Conservation (phyloP, 768 basidiomycete genomes). For the Harrya chromipes region DNA sequence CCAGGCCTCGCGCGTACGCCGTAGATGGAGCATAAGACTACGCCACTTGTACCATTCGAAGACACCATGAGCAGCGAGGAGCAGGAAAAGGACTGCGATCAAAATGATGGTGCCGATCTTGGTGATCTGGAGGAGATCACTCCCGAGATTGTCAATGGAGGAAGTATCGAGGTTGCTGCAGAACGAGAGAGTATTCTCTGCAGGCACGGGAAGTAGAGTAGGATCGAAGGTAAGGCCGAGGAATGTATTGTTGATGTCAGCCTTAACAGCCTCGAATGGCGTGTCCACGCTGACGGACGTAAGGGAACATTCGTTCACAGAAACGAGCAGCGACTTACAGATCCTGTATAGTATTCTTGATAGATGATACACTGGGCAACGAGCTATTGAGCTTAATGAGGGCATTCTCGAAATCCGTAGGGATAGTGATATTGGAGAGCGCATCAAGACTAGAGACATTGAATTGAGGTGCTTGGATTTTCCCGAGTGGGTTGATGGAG, state of each 20-base stretch:
- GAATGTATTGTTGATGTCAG: slow-evolving; percentile 88
- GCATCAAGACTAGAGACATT: slow-evolving; percentile 68
- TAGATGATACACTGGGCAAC: slow-evolving; percentile 71
- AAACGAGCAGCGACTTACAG: slow-evolving; percentile 49
- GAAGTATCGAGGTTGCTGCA: slow-evolving; percentile 79
- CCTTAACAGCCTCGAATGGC: slow-evolving; percentile 85
- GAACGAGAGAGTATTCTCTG: slow-evolving; percentile 63
- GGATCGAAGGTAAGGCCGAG: slow-evolving; percentile 67
- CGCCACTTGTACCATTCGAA: slow-evolving; percentile 92
- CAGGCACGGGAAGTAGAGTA: slow-evolving; percentile 73
- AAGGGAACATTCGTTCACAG: background rate
- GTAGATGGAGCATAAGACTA: slow-evolving; percentile 60
- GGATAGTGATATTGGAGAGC: slow-evolving; percentile 77
- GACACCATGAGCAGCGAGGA: slow-evolving; percentile 69
- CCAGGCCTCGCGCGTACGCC: slow-evolving; percentile 76
- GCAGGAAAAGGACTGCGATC: slow-evolving; percentile 64
- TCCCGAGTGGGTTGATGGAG: slow-evolving; percentile 68
- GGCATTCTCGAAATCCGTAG: slow-evolving; percentile 68
- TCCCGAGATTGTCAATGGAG: slow-evolving; percentile 81
- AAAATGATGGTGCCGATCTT: slow-evolving; percentile 79
- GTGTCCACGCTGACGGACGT: slow-evolving; percentile 57
- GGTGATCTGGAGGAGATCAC: slow-evolving; percentile 73
- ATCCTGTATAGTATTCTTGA: slow-evolving; percentile 64
- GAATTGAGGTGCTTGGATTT: slow-evolving; percentile 70
- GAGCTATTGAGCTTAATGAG: slow-evolving; percentile 77